Evolutionary conservation across 108 stramenopile genomes (phyloP), one percentile per base, ranked within the genome.

Genomic region (Phaeodactylum tricornutum): DNA sequence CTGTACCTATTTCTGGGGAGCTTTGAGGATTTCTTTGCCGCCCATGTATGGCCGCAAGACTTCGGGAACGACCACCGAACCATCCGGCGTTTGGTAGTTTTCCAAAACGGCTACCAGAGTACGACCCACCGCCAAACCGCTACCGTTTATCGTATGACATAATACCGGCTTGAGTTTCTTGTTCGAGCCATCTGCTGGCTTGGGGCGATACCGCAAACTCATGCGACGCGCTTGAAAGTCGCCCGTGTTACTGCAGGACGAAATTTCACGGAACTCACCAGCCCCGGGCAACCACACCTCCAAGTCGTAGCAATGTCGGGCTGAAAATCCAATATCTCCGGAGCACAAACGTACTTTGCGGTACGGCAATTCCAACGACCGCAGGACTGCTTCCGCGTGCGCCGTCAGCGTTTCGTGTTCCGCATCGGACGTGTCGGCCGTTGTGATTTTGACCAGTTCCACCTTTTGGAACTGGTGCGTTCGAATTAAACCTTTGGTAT

Each of bases 391-490:
- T 61, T 93, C 89, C 28, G 95, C 95, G 49, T 93, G 74, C 35
- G 47, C 51, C 12, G 91, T 87, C 33, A 99, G 62, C 23, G 57
- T 54, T 46, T 97, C 91, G 60, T 96, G 95, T 57, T 95, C 81
- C 12, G 64, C 83, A 32, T 64, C 69, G 30, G 84, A 84, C 1
- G 72, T 61, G 28, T 81, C 78, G 22, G 92, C 72, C 17, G 76
- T 77, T 9, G 84, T 91, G 50, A 99, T 79, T 43, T 94, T 92
- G 28, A 97, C 95, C 58, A 99, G 55, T 68, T 99, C 98, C 7
- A 96, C 98, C 84, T 99, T 99, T 40, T 72, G 72, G 47, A 99
- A 97, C 72, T 99, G 98, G 62, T 99, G 98, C 27, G 93, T 90
- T 1, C 98, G 92, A 45, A 97, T 92, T 48, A 99, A 61, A 14